Conservation (phyloP, 805 yeast genomes). For the Zygotorulaspora sp. region DNA sequence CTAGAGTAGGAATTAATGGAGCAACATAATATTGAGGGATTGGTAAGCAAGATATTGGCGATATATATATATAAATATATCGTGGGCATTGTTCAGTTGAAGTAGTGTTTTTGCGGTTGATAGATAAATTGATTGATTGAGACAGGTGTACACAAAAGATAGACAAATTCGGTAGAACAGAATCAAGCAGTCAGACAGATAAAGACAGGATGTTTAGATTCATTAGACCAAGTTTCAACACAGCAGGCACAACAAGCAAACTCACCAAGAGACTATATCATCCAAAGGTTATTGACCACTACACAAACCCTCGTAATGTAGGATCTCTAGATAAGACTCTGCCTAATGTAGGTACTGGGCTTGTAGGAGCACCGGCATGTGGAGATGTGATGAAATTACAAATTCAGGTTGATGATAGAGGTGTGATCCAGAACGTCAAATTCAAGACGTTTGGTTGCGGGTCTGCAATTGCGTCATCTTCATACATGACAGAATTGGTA, state of each 20-base stretch:
- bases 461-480: conserved; percentile 92
- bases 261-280: conserved; percentile 55
- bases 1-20: conserved; percentile 2
- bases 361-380: conserved; percentile 99
- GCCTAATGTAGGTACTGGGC: conserved; percentile 85
- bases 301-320: conserved; percentile 93
- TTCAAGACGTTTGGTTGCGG: conserved; percentile 99
- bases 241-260: conserved; percentile 4
- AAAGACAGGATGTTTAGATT: not conserved
- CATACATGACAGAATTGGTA: conserved; percentile 91
- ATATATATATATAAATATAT: no score
- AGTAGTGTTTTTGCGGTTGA: no score
- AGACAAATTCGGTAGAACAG: no score
- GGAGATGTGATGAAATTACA: conserved; percentile 99
- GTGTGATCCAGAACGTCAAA: conserved; percentile 89
- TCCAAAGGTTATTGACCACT: conserved; percentile 92
- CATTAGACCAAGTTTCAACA: not conserved
- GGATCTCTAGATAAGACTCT: conserved; percentile 82
- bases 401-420: conserved; percentile 87
- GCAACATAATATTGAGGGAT: not conserved
- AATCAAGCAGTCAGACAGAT: no score
- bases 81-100: no score
- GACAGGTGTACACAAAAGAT: no score
- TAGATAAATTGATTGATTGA: no score
- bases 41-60: not conserved